phyloP scores from a whole-genome alignment of 2,329 filamentous ascomycete species.

The Aspergillus nomiae region DNA sequence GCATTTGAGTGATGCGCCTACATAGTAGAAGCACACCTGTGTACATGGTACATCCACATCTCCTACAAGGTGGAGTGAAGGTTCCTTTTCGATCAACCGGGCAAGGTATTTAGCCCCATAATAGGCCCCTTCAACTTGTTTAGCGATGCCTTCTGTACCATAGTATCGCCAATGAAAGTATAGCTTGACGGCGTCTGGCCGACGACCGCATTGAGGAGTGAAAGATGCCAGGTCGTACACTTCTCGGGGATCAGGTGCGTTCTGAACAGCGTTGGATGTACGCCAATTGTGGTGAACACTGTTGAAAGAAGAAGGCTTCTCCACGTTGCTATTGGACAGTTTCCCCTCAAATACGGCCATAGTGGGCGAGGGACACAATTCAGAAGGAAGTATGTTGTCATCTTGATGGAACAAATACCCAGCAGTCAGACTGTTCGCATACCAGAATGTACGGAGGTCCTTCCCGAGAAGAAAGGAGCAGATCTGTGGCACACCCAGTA shows the following conservation, averaged over 20 bases:
- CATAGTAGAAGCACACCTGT: constrained; percentile 2
- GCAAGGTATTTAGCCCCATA: not conserved
- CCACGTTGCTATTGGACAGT: not conserved
- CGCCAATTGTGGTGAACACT: not conserved
- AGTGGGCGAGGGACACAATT: not conserved
- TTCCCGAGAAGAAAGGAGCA: constrained; percentile 1
- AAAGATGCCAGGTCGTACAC: constrained; percentile 2
- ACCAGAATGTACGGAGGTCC: not conserved
- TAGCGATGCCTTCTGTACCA: not conserved
- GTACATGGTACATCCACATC: not conserved
- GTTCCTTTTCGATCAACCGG: not conserved
- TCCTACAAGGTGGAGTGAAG: not conserved
- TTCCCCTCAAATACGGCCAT: not conserved
- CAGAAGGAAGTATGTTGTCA: not conserved
- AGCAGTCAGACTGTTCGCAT: constrained; percentile 1
- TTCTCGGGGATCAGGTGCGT: not conserved
- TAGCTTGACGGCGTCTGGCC: constrained; percentile 1
- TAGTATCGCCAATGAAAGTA: constrained; percentile 1
- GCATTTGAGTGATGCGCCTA: not conserved
- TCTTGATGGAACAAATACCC: constrained; percentile 2
- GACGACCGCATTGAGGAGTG: constrained; percentile 1
- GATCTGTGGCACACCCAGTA: constrained; percentile 1
- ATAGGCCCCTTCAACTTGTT: not conserved
- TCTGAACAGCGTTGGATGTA: not conserved
- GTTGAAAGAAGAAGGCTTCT: not conserved